Conservation (phyloP, 139 green algal species). For the Chara braunii region DNA sequence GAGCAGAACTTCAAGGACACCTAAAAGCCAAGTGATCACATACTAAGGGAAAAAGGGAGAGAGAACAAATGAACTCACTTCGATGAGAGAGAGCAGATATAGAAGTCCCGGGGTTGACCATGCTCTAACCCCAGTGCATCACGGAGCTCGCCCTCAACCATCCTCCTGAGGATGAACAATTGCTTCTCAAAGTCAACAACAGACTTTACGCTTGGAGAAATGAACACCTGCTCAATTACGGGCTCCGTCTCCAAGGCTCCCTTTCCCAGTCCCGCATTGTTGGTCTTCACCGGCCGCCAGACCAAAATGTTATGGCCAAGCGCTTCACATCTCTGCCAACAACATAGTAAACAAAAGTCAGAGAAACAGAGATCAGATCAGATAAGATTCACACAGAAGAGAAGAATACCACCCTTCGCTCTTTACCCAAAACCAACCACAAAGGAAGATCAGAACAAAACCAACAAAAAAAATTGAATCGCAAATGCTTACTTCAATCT, state of each 20-base stretch:
- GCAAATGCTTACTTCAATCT: too few relatives aligned
- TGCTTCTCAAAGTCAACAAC: constrained; percentile 29
- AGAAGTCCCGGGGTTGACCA: constrained; percentile 57
- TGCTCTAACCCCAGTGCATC: constrained; percentile 2
- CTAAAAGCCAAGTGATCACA: neutral
- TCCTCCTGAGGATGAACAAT: constrained; percentile 76
- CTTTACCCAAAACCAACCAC: too few relatives aligned
- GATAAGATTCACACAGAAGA: too few relatives aligned
- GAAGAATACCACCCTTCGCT: too few relatives aligned
- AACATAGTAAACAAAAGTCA: too few relatives aligned
- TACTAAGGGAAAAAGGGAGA: neutral
- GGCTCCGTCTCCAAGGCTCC: constrained; percentile 66
- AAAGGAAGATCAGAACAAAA: too few relatives aligned
- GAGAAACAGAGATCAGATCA: too few relatives aligned
- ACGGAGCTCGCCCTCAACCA: constrained; percentile 49
- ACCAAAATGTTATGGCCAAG: constrained; percentile 65
- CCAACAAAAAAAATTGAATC: too few relatives aligned
- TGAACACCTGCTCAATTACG: constrained; percentile 78
- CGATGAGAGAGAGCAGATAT: constrained; percentile 82
- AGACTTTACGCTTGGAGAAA: constrained; percentile 42
- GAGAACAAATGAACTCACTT: constrained; percentile 5
- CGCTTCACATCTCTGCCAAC: constrained; percentile 46
- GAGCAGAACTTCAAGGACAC: neutral
- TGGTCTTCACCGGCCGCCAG: constrained; percentile 78
- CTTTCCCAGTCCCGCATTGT: constrained; percentile 70